These are phyloP conservation scores for Cryptococcus wingfieldii DNA, from an alignment of 1,284 basidiomycete species.

Conservation along the genomic window DNA sequence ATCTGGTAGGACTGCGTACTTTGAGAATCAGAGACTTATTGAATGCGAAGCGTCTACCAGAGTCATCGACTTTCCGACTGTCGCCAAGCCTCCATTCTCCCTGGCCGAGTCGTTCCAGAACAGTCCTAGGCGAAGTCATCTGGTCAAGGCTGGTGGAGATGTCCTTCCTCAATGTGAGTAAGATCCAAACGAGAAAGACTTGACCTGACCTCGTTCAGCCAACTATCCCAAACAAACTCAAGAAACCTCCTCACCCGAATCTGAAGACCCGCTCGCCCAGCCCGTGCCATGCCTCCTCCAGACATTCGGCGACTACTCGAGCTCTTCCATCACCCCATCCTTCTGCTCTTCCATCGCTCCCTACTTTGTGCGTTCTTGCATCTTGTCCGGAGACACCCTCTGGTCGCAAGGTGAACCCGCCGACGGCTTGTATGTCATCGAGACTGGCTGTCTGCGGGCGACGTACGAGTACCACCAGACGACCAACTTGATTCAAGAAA, in stretches of 20 bases:
- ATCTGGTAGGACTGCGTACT: constrained; percentile 44
- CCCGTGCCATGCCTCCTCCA: constrained; percentile 58
- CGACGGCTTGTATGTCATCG: constrained; percentile 80
- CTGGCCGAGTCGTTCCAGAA: constrained; percentile 61
- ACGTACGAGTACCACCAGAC: constrained; percentile 71
- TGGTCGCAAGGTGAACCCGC: constrained; percentile 72
- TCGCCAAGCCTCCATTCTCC: constrained; percentile 43
- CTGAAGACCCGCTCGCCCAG: constrained; percentile 32
- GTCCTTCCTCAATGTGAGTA: constrained; percentile 35
- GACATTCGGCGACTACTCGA: constrained; percentile 65
- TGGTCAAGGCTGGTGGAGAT: constrained; percentile 69
- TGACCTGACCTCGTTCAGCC: background rate
- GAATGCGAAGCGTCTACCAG: constrained; percentile 19
- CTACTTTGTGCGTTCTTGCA: constrained; percentile 65
- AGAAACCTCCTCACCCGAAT: background rate
- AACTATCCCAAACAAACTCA: background rate
- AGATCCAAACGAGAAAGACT: background rate
- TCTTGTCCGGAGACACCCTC: constrained; percentile 61
- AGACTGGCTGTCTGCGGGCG: constrained; percentile 75
- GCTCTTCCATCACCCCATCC: constrained; percentile 3
- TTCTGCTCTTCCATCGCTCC: constrained; percentile 56
- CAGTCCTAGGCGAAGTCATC: constrained; percentile 68
- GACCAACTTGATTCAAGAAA: constrained; percentile 66
- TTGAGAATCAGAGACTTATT: constrained; percentile 34
- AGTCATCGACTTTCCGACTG: constrained; percentile 39